Conservation (phyloP, 768 basidiomycete species). For the Hypholoma fasciculare region DNA sequence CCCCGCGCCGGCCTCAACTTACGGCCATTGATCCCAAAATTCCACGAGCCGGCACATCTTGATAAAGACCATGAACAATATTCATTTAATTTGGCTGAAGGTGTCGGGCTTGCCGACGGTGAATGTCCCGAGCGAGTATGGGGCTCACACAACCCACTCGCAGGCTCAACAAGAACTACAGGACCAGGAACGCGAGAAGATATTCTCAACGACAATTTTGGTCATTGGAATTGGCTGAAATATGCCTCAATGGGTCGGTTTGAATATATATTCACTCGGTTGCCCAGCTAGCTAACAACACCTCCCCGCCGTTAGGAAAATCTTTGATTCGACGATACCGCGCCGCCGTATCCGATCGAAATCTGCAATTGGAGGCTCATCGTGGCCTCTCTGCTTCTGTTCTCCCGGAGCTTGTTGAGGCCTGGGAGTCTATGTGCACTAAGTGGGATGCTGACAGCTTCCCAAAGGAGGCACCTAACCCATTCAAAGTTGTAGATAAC, state of each 20-base stretch:
- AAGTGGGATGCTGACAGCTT: constrained; percentile 3
- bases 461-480: background rate
- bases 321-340: background rate
- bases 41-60: constrained; percentile 27
- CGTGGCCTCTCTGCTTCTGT: constrained; percentile 3
- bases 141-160: constrained; percentile 24
- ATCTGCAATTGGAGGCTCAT: constrained; percentile 12
- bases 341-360: constrained; percentile 3
- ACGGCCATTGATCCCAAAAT: constrained; percentile 23
- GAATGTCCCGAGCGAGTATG: constrained; percentile 34
- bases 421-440: background rate
- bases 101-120: constrained; percentile 27
- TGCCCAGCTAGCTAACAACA: no score
- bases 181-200: constrained; percentile 22
- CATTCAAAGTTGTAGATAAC: background rate
- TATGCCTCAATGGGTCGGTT: constrained; percentile 3
- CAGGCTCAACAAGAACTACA: constrained; percentile 31
- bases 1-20: background rate
- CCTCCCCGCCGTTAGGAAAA: background rate
- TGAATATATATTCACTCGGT: no score
- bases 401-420: background rate
- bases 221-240: constrained; percentile 27
- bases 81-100: constrained; percentile 24
- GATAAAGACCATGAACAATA: constrained; percentile 18
- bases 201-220: constrained; percentile 8